Percentiles rank a stretch among this genome's conserved stretches.
Conservation (phyloP, 495 filamentous ascomycete species). For the Bryoglossum gracile region DNA sequence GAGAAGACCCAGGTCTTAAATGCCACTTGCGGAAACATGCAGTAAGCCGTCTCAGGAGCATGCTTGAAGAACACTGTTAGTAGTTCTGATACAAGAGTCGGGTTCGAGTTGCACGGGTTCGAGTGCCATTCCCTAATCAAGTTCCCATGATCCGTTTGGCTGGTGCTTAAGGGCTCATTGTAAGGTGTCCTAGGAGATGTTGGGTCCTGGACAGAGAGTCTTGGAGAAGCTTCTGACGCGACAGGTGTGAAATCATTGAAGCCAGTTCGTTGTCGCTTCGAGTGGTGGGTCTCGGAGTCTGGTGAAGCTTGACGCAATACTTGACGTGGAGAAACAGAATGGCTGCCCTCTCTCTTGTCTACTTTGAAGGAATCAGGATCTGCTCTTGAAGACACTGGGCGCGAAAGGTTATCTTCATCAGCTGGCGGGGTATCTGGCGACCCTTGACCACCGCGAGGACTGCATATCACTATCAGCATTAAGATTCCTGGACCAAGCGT, state of each 20-base stretch:
- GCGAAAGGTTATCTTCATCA: constrained; percentile 34
- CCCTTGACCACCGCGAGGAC: constrained; percentile 48
- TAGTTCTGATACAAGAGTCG: constrained; percentile 33
- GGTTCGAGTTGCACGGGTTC: constrained; percentile 53
- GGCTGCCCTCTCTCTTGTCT: constrained; percentile 17
- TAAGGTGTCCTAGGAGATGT: constrained; percentile 31
- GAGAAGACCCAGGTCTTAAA: constrained; percentile 30
- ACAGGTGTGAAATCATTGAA: constrained; percentile 25
- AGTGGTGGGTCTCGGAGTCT: constrained; percentile 15
- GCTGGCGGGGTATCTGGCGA: constrained; percentile 42
- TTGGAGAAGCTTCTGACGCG: constrained; percentile 24
- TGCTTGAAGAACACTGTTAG: constrained; percentile 49
- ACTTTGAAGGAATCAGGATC: constrained; percentile 19
- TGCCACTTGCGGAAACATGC: constrained; percentile 46
- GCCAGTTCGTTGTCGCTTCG: constrained; percentile 22
- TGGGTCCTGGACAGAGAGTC: constrained; percentile 28
- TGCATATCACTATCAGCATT: constrained; percentile 18
- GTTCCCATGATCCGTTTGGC: constrained; percentile 30
- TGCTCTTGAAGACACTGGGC: constrained; percentile 17
- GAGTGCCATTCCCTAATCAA: constrained; percentile 51
- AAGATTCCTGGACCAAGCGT: not conserved
- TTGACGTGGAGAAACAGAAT: constrained; percentile 20
- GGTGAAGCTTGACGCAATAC: constrained; percentile 14
- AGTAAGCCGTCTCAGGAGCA: constrained; percentile 45
- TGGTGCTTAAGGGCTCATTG: constrained; percentile 29